These are phyloP conservation scores for Akanthomyces muscarius DNA, from an alignment of 2,329 filamentous ascomycete species.

Conservation along the genomic window DNA sequence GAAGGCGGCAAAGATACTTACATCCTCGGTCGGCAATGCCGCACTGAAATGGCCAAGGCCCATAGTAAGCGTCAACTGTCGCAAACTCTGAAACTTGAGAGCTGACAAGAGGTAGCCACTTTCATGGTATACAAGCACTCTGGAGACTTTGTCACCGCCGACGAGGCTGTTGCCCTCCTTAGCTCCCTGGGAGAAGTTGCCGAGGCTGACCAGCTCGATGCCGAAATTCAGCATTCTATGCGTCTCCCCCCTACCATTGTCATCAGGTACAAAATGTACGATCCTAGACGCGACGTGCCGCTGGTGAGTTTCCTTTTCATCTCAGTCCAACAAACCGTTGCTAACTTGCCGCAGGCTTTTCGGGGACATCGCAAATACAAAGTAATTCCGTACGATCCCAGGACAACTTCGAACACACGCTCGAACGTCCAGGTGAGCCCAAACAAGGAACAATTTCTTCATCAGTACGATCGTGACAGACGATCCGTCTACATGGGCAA, in stretches of 20 bases:
- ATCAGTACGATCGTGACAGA: slow-evolving; percentile 39
- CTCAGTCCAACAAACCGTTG: not conserved
- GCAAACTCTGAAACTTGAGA: slow-evolving; percentile 22
- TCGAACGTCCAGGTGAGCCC: slow-evolving; percentile 18
- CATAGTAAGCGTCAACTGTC: slow-evolving; percentile 42
- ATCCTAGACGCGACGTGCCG: slow-evolving; percentile 46
- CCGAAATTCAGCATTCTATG: slow-evolving; percentile 31
- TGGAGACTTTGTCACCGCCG: slow-evolving; percentile 34
- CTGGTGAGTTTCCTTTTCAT: slow-evolving; percentile 35
- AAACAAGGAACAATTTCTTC: slow-evolving; percentile 21
- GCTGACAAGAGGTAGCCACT: slow-evolving; percentile 34
- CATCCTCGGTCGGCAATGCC: slow-evolving; percentile 54
- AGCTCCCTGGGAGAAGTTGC: slow-evolving; percentile 41
- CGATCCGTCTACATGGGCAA: slow-evolving; percentile 47
- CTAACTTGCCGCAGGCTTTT: slow-evolving; percentile 27
- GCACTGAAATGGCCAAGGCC: slow-evolving; percentile 56
- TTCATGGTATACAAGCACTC: slow-evolving; percentile 43
- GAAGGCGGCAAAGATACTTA: slow-evolving; percentile 41
- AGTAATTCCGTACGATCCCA: slow-evolving; percentile 27
- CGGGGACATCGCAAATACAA: slow-evolving; percentile 23
- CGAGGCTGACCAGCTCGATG: slow-evolving; percentile 35
- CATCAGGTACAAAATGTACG: slow-evolving; percentile 49
- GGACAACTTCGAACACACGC: slow-evolving; percentile 21
- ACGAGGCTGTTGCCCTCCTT: slow-evolving; percentile 44
- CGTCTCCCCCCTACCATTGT: slow-evolving; percentile 38